A percentile compares a stretch with the other conserved stretches of the same genome.
phyloP scores from a whole-genome alignment of 2,329 filamentous ascomycete species.

The Cercospora berteroae region DNA sequence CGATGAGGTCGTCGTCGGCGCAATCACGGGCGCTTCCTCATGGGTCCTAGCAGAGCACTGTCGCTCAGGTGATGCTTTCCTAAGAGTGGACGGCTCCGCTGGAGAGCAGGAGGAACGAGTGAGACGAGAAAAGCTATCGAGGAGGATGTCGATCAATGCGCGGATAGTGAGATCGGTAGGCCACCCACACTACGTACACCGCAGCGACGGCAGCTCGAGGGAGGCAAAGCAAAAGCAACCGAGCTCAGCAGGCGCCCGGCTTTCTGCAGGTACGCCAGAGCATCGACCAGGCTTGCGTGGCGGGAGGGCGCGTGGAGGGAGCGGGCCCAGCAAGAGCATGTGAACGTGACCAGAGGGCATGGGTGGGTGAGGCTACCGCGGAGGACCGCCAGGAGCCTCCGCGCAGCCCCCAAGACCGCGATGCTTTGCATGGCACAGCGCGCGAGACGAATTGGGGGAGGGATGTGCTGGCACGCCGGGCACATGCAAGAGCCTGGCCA shows the following conservation, averaged over 20 bases:
- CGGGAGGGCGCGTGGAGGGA: neutral
- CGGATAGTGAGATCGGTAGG: neutral
- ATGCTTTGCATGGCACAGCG: neutral
- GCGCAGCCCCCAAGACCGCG: neutral
- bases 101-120: neutral
- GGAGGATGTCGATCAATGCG: neutral
- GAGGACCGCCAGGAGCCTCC: neutral
- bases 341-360: slow-evolving; percentile 4
- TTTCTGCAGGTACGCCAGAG: slow-evolving; percentile 3
- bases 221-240: neutral
- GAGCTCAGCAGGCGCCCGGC: neutral
- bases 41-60: slow-evolving; percentile 1
- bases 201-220: neutral
- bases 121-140: neutral
- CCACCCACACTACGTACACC: neutral
- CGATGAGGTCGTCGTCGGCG: slow-evolving; percentile 12
- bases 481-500: slow-evolving; percentile 6
- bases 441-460: neutral
- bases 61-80: neutral
- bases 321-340: neutral
- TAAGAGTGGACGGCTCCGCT: neutral
- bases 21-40: neutral
- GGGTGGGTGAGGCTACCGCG: neutral
- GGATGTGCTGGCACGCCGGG: slow-evolving; percentile 1
- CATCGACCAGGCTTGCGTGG: slow-evolving; percentile 7